phyloP scores from a whole-genome alignment of 108 stramenopile species.

The Nitzschia sp. region DNA sequence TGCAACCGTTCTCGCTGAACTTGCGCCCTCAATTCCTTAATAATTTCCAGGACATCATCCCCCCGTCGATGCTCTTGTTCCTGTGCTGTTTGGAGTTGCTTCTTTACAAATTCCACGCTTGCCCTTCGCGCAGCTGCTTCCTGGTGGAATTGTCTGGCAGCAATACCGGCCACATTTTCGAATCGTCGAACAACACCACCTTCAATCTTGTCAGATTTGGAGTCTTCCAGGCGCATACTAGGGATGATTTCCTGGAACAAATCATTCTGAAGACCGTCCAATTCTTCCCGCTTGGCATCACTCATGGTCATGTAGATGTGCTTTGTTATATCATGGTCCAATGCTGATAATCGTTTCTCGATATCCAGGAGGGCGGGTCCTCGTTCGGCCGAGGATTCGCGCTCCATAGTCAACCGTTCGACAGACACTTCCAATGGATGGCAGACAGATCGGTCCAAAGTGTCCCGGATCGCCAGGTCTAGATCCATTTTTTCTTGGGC shows the following conservation, averaged over 20 bases:
- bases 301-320: constrained; percentile 26
- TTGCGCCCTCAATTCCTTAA: constrained; percentile 34
- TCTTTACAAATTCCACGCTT: constrained; percentile 5
- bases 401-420: constrained; percentile 35
- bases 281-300: constrained; percentile 26
- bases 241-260: constrained; percentile 33
- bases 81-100: constrained; percentile 11
- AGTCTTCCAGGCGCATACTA: constrained; percentile 43
- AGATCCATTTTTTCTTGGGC: constrained; percentile 43
- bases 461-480: constrained; percentile 33
- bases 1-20: constrained; percentile 22
- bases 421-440: constrained; percentile 26
- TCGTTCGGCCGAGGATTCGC: constrained; percentile 24
- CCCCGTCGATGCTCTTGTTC: constrained; percentile 29
- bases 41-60: constrained; percentile 27
- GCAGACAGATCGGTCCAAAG: constrained; percentile 26
- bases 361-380: constrained; percentile 5
- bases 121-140: constrained; percentile 27
- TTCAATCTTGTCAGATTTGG: constrained; percentile 60
- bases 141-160: constrained; percentile 18
- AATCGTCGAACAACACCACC: constrained; percentile 56
- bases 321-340: constrained; percentile 24
- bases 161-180: constrained; percentile 39
- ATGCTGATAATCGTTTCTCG: constrained; percentile 13
- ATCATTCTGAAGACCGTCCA: constrained; percentile 30